These are phyloP conservation scores for Actinidia chinensis DNA, from an alignment of 179 eudicot species.

Conservation along the genomic window DNA sequence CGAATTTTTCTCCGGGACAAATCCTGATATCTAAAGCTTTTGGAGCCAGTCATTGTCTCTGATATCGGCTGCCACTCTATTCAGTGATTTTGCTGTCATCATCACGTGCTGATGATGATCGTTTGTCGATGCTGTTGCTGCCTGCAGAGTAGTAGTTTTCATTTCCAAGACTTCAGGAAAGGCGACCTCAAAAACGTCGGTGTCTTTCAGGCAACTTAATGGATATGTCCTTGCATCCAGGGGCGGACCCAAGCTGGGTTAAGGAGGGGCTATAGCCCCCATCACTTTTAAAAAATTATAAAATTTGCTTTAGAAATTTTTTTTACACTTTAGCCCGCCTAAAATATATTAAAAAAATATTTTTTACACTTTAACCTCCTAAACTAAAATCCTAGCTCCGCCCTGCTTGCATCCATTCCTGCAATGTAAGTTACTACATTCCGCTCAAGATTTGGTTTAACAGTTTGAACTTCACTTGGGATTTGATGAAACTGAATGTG, in stretches of 20 bases:
- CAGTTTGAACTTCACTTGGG: neutral
- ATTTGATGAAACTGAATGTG: neutral
- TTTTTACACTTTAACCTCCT: too few relatives aligned
- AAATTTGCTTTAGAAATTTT: too few relatives aligned
- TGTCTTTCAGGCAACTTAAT: constrained; percentile 64
- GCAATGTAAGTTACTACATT: constrained; percentile 25
- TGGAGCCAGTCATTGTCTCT: constrained; percentile 62
- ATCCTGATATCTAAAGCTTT: constrained; percentile 74
- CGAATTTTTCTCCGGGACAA: constrained; percentile 59
- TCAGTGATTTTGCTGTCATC: constrained; percentile 62
- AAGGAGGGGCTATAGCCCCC: too few relatives aligned
- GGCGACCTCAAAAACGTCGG: constrained; percentile 77
- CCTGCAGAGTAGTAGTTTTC: constrained; percentile 69
- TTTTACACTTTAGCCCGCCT: too few relatives aligned
- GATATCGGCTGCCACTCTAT: constrained; percentile 75
- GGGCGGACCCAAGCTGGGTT: too few relatives aligned
- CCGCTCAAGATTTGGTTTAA: constrained; percentile 3
- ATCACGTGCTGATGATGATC: constrained; percentile 36
- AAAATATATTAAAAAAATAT: too few relatives aligned
- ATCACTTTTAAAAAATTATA: too few relatives aligned
- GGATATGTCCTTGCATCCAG: constrained; percentile 93
- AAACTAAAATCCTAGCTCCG: too few relatives aligned
- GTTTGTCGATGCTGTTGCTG: constrained; percentile 48
- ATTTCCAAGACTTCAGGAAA: constrained; percentile 76
- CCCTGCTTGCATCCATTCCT: constrained; percentile 99